Percentiles rank a stretch among this genome's conserved stretches.
phyloP scores from a whole-genome alignment of 2,329 filamentous ascomycete genomes.

The Macrophomina tecta region DNA sequence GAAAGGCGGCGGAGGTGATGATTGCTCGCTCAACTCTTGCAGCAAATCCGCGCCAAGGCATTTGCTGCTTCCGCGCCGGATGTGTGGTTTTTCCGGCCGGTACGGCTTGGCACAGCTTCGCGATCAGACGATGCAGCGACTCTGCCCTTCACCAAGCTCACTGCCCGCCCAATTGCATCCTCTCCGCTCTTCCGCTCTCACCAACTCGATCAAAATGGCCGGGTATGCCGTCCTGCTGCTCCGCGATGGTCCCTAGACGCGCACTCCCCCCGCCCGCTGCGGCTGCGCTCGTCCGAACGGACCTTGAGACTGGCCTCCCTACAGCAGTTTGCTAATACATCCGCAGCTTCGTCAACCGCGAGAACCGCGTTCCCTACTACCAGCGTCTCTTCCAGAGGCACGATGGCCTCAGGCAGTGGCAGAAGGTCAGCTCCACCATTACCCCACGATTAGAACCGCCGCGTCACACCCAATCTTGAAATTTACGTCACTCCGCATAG shows the following conservation, averaged over 20 bases:
- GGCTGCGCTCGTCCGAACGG: background rate
- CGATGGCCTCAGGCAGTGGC: constrained; percentile 75
- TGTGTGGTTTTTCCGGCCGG: background rate
- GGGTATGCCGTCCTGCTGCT: constrained; percentile 7
- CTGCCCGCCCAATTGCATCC: constrained; percentile 24
- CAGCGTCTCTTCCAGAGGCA: constrained; percentile 78
- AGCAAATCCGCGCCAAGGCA: constrained; percentile 20
- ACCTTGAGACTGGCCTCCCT: constrained; percentile 12
- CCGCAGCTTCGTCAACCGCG: constrained; percentile 67
- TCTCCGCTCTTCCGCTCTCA: constrained; percentile 20
- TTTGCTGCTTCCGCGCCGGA: constrained; percentile 7
- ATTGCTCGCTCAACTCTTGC: background rate
- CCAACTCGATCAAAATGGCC: constrained; percentile 25
- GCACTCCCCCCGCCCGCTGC: constrained; percentile 3
- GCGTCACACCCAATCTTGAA: background rate
- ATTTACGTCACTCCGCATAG: constrained; percentile 12
- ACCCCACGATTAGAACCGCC: background rate
- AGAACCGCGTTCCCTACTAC: constrained; percentile 77
- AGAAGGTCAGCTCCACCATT: constrained; percentile 65
- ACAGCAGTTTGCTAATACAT: constrained; percentile 26
- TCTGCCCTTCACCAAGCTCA: constrained; percentile 15
- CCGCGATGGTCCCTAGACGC: background rate
- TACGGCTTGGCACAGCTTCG: constrained; percentile 17
- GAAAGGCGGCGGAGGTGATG: background rate
- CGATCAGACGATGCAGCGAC: constrained; percentile 25